Conservation (phyloP, 495 filamentous ascomycete genomes). For the Bathelium albidoporum region DNA sequence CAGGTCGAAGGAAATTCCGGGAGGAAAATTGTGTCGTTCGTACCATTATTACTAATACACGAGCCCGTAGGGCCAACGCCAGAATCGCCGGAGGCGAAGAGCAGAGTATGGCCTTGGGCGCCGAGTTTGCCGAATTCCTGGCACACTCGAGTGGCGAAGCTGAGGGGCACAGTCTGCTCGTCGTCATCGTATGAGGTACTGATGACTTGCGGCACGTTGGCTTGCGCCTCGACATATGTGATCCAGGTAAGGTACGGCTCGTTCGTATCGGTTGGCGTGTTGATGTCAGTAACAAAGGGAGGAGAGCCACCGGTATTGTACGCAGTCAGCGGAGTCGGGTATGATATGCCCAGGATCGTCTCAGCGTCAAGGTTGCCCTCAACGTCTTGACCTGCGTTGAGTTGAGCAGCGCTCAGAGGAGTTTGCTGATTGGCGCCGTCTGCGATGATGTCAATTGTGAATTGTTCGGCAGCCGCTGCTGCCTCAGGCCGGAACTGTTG, state of each 20-base stretch:
- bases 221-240: slow-evolving; percentile 25
- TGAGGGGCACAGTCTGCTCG: slow-evolving; percentile 28
- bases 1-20: slow-evolving; percentile 30
- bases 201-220: slow-evolving; percentile 27
- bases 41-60: slow-evolving; percentile 27
- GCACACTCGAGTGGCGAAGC: slow-evolving; percentile 29
- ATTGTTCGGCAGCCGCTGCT: slow-evolving; percentile 31
- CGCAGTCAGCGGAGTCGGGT: slow-evolving; percentile 21
- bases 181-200: slow-evolving; percentile 34
- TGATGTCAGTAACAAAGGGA: slow-evolving; percentile 27
- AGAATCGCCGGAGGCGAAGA: slow-evolving; percentile 29
- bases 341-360: slow-evolving; percentile 29
- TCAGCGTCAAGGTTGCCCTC: slow-evolving; percentile 41
- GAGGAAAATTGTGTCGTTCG: slow-evolving; percentile 24
- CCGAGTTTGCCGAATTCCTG: slow-evolving; percentile 28
- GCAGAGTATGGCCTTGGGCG: slow-evolving; percentile 26
- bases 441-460: slow-evolving; percentile 35
- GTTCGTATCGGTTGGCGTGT: slow-evolving; percentile 30
- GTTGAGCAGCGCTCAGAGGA: slow-evolving; percentile 25
- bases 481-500: slow-evolving; percentile 41
- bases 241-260: slow-evolving; percentile 31
- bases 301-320: slow-evolving; percentile 30
- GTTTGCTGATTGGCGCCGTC: slow-evolving; percentile 33
- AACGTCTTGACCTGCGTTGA: slow-evolving; percentile 21
- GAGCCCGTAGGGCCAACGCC: slow-evolving; percentile 25